Evolutionary conservation across 768 basidiomycete species (phyloP).

Genomic region (Tulasnella sp.): DNA sequence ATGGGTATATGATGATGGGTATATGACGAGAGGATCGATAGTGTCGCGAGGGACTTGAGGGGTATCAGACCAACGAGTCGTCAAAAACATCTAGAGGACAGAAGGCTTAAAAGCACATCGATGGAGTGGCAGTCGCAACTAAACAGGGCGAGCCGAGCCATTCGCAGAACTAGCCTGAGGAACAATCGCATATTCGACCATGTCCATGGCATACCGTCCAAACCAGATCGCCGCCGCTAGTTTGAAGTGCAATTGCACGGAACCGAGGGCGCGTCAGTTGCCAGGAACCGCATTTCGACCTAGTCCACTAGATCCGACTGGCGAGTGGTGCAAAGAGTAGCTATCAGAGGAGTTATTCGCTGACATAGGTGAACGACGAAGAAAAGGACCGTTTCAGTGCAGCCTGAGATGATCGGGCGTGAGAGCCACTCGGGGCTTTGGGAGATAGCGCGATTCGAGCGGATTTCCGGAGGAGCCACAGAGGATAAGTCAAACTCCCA

Average conservation of each 20-base stretch:
- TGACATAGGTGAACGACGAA: not conserved
- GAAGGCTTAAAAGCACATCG: not conserved
- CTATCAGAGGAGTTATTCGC: not conserved
- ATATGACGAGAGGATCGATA: not conserved
- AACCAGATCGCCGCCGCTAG: not conserved
- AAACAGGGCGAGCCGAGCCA: not conserved
- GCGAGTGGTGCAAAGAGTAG: not conserved
- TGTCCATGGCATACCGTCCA: not conserved
- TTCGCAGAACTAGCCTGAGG: not conserved
- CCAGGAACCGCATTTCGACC: not conserved
- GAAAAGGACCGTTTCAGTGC: not conserved
- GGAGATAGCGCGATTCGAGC: not conserved
- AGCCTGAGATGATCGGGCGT: not conserved
- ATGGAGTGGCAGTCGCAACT: not conserved
- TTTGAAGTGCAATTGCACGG: not conserved
- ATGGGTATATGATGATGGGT: not conserved
- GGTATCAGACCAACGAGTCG: not conserved
- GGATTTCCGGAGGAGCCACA: not conserved
- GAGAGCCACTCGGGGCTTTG: not conserved
- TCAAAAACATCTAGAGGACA: not conserved
- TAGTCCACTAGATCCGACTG: not conserved
- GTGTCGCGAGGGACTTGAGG: not conserved
- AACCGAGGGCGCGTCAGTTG: not conserved
- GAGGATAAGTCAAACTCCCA: not conserved
- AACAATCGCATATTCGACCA: not conserved